Conservation (phyloP, 805 yeast genomes). For the Saturnispora dispora region DNA sequence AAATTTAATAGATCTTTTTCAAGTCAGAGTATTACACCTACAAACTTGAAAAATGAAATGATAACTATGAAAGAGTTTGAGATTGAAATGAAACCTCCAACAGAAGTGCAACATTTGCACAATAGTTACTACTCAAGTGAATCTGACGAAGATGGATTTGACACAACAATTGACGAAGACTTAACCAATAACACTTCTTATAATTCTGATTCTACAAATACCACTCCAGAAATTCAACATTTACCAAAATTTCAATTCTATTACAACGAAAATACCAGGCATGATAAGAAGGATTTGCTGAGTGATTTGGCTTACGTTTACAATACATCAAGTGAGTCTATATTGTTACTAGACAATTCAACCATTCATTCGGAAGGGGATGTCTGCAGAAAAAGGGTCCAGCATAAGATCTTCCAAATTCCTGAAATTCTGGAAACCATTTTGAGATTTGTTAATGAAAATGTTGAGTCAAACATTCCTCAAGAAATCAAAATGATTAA, state of each 20-base stretch:
- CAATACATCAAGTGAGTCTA: neutral
- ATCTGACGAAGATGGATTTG: constrained; percentile 2
- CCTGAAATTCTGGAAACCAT: constrained; percentile 70
- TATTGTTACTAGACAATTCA: neutral
- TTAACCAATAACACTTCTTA: neutral
- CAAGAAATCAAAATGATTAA: constrained; percentile 51
- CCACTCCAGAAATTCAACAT: constrained; percentile 2
- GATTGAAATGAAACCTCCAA: neutral
- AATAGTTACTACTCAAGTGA: neutral
- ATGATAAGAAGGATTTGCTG: constrained; percentile 1
- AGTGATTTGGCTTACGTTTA: constrained; percentile 1
- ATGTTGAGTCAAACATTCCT: constrained; percentile 40
- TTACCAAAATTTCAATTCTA: constrained; percentile 2
- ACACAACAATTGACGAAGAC: neutral
- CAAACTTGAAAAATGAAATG: neutral
- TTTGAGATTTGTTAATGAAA: constrained; percentile 49
- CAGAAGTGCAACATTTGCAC: neutral
- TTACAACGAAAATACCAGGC: neutral
- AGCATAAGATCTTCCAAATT: constrained; percentile 43
- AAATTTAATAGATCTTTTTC: neutral
- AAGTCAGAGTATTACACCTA: neutral
- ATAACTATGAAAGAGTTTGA: neutral
- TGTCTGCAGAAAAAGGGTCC: neutral
- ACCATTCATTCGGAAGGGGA: neutral
- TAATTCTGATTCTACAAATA: constrained; percentile 1